Conservation (phyloP, 2,329 filamentous ascomycete species). For the Paraphoma chrysanthemicola region DNA sequence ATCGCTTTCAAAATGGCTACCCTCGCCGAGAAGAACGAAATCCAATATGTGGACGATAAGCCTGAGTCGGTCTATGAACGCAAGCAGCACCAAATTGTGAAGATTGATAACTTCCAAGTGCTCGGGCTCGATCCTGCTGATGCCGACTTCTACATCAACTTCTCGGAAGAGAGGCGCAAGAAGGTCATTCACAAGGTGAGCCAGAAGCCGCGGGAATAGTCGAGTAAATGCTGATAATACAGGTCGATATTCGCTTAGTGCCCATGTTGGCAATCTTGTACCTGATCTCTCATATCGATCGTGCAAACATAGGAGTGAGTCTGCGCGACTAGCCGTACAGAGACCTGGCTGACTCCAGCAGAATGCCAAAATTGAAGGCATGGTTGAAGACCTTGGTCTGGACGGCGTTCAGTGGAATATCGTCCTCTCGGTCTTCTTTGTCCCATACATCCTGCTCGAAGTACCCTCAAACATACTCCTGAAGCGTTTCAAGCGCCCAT, state of each 20-base stretch:
- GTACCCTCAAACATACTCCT: conserved; percentile 54
- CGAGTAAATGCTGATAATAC: no score
- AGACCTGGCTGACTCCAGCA: not conserved
- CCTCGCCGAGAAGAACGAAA: conserved; percentile 27
- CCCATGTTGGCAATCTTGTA: conserved; percentile 54
- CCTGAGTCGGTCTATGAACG: conserved; percentile 18
- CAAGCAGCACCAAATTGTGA: conserved; percentile 30
- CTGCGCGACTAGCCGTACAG: not conserved
- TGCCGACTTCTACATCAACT: conserved; percentile 32
- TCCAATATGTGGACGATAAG: conserved; percentile 30
- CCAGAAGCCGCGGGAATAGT: no score
- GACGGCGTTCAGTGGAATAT: conserved; percentile 65
- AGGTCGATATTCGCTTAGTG: conserved; percentile 28
- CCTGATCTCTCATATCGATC: conserved; percentile 58
- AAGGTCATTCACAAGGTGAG: conserved; percentile 41
- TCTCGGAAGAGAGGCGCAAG: conserved; percentile 55
- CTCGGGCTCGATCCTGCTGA: conserved; percentile 28
- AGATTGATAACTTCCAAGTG: conserved; percentile 36
- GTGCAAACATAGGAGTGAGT: conserved; percentile 65
- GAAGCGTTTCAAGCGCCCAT: conserved; percentile 37
- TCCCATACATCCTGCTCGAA: conserved; percentile 46
- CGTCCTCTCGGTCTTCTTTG: conserved; percentile 67
- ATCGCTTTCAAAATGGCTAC: conserved; percentile 16
- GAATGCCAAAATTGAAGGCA: conserved; percentile 68
- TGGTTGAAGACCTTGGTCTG: conserved; percentile 65